phyloP scores from a whole-genome alignment of 1,284 basidiomycete species.

The Naganishia albida region DNA sequence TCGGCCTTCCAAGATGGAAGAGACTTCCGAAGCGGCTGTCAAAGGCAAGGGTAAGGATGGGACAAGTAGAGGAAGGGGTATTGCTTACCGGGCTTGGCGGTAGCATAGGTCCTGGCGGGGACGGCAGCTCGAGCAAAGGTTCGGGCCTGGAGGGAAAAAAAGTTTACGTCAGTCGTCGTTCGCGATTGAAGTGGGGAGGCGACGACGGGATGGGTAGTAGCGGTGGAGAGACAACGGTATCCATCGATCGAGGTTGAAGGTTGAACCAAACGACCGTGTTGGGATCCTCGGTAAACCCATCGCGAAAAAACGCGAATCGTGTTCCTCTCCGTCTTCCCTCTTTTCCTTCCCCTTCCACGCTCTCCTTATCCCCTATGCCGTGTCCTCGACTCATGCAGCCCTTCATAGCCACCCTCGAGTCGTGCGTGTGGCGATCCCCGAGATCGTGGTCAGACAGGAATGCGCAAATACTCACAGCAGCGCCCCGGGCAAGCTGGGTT shows the following conservation, averaged over 20 bases:
- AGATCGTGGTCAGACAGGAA: not conserved
- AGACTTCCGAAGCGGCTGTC: constrained; percentile 95
- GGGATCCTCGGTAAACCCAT: not conserved
- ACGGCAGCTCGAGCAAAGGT: constrained; percentile 62
- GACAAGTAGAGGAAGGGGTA: constrained; percentile 8
- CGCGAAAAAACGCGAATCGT: not conserved
- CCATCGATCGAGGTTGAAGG: too few relatives aligned
- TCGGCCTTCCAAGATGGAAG: constrained; percentile 96
- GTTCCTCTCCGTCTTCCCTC: not conserved
- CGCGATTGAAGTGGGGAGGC: too few relatives aligned
- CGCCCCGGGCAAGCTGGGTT: constrained; percentile 61
- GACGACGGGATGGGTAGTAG: too few relatives aligned
- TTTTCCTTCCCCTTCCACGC: not conserved
- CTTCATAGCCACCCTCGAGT: not conserved
- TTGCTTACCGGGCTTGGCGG: constrained; percentile 89
- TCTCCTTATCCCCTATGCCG: not conserved
- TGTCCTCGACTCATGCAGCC: not conserved
- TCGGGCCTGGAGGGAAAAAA: constrained; percentile 42
- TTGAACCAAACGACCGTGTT: not conserved
- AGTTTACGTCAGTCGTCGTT: constrained; percentile 15
- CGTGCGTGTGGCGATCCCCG: constrained; percentile 8
- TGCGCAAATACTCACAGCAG: constrained; percentile 28
- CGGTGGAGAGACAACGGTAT: too few relatives aligned
- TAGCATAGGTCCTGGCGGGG: constrained; percentile 77
- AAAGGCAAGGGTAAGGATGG: constrained; percentile 31